Evolutionary conservation across 805 yeast genomes (phyloP), one percentile per base, ranked within the genome.

Genomic region (Schizosaccharomyces octosporus): DNA sequence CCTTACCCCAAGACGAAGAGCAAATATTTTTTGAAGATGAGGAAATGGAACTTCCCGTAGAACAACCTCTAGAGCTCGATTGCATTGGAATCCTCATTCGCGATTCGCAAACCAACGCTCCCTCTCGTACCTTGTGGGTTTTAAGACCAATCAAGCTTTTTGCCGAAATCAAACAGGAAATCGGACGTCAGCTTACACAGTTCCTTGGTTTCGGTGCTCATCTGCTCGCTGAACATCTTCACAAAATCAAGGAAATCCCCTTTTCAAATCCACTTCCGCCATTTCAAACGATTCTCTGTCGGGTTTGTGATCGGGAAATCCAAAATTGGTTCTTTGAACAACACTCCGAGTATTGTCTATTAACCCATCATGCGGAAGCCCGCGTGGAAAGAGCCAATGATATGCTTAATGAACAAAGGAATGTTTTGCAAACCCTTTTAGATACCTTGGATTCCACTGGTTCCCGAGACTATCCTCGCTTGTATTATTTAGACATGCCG

Each of bases 291-390:
- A 17, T 85, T 41, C 73, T 93, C 42, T 93, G 99, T 70, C 78
- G 96, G 59, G 88, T 93, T 32, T 93, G 99, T 72, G 99, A 93
- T 67, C 81, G 82, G 39, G 79, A 79, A 59, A 81, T 88, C 17
- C 96, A 95, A 2, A 85, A 87, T 4, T 93, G 98, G 98, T 93
- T 95, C 84, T 75, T 93, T 51, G 98, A 90, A 66, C 79, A 83
- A 59, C 99, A 93, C 71, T 83, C 90, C 0, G 93, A 88, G 68
- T 73, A 85, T 57, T 93, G 99, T 67, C 75, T 85, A 39, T 79
- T 87, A 42, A 97, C 89, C 69, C 95, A 88, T 71, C 79, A 82
- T 66, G 80, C 85, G 9, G 88, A 83, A 67, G 88, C 87, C 65
- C 82, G 82, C 39, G 80, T 90, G 11, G 85, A 84, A 67, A 66